Evolutionary conservation across 2,329 filamentous ascomycete genomes (phyloP), one percentile per base, ranked within the genome.

Genomic region (Penicillium sp.): DNA sequence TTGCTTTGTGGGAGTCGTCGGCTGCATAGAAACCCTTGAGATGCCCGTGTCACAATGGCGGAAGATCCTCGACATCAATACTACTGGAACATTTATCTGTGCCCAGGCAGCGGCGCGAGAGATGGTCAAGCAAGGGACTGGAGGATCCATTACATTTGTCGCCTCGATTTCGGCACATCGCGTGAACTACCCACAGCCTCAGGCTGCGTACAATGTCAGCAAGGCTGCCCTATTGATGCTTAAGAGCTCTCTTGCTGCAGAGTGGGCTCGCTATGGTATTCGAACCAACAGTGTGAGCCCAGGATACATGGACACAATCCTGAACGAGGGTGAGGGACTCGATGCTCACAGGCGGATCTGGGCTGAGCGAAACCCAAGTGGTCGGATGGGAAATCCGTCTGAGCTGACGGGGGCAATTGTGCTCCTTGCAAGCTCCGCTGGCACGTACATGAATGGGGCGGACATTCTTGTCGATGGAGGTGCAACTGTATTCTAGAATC

Each of bases 221-320:
- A 93, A 93, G 73, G 85, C 88, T 0, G 88, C 84, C 0, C 73
- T 92, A 1, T 66, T 89, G 34, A 83, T 85, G 53, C 72, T 92
- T 65, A 87, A 85, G 52, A 85, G 82, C 63, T 87, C 81, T 38
- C 75, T 92, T 15, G 90, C 89, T 0, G 88, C 87, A 0, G 90
- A 93, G 73, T 92, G 89, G 90, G 87, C 87, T 0, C 75, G 79
- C 1, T 83, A 88, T 70, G 90, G 90, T 0, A 90, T 93, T 61
- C 76, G 88, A 2, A 86, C 90, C 5, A 92, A 93, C 66, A 85
- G 81, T 17, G 81, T 93, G 47, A 86, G 83, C 41, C 90, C 90
- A 0, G 90, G 90, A 0, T 92, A 92, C 67, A 91, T 92, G 86
- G 89, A 91, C 67, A 91, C 89, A 0, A 84, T 90, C 12, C 75